Evolutionary conservation across 2,329 filamentous ascomycete species (phyloP).

Genomic region (Epichloe gansuensis): DNA sequence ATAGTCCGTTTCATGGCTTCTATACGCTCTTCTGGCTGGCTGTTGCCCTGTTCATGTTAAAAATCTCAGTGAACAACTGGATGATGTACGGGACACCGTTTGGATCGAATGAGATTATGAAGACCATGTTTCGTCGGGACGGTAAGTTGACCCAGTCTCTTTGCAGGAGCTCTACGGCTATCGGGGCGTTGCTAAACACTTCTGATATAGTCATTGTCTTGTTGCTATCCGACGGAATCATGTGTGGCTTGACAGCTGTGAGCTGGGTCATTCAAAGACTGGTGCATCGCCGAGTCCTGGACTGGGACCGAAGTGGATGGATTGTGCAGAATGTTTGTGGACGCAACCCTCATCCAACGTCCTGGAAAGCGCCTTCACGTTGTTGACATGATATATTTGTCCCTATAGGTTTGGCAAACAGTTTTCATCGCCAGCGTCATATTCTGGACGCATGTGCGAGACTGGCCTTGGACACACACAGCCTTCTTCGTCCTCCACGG

Average conservation of each 20-base stretch:
- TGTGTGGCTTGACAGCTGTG: slow-evolving; percentile 53
- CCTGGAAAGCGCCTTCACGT: too few relatives aligned
- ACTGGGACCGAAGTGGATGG: slow-evolving; percentile 59
- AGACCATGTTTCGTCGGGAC: slow-evolving; percentile 47
- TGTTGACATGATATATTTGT: not conserved
- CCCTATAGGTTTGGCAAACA: slow-evolving; percentile 49
- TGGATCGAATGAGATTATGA: slow-evolving; percentile 59
- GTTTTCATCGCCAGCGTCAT: slow-evolving; percentile 49
- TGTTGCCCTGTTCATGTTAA: slow-evolving; percentile 52
- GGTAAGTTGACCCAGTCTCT: slow-evolving; percentile 16
- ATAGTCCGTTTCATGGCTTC: slow-evolving; percentile 66
- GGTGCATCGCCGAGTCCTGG: slow-evolving; percentile 44
- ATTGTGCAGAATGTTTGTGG: slow-evolving; percentile 51
- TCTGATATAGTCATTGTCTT: slow-evolving; percentile 33
- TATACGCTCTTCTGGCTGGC: slow-evolving; percentile 69
- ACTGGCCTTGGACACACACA: slow-evolving; percentile 76
- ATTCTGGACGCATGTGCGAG: slow-evolving; percentile 52
- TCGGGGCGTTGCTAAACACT: not conserved
- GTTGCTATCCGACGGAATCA: slow-evolving; percentile 51
- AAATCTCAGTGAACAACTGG: slow-evolving; percentile 57
- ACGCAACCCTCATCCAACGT: not conserved
- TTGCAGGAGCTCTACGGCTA: too few relatives aligned
- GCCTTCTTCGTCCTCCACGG: slow-evolving; percentile 66
- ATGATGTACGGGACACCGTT: slow-evolving; percentile 53
- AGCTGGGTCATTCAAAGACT: slow-evolving; percentile 52